Evolutionary conservation across 2,329 filamentous ascomycete genomes (phyloP).

Genomic region (Colletotrichum filicis): DNA sequence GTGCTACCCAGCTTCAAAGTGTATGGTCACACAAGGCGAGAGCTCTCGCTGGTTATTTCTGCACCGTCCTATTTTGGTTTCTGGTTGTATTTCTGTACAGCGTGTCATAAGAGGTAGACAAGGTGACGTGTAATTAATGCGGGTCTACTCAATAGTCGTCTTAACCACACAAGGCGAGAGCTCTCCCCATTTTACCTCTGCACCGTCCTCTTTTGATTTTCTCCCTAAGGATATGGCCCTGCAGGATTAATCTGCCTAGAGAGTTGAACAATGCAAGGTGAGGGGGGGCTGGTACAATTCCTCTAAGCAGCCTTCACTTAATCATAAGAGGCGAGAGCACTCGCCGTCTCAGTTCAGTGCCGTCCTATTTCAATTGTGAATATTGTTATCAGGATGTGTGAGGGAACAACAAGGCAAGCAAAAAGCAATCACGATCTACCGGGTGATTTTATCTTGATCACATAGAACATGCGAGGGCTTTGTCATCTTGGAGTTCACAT

Average conservation of each 20-base stretch:
- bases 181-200: background rate
- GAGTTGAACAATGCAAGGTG: too few species aligned
- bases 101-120: background rate
- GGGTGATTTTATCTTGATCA: too few species aligned
- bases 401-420: too few species aligned
- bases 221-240: background rate
- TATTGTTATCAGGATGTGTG: too few species aligned
- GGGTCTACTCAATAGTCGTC: too few species aligned
- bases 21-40: background rate
- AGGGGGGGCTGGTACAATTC: too few species aligned
- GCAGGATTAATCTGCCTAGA: background rate
- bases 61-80: background rate
- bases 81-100: background rate
- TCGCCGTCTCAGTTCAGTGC: too few species aligned
- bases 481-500: too few species aligned
- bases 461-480: too few species aligned
- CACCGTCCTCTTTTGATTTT: background rate
- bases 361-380: too few species aligned
- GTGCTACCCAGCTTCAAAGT: background rate
- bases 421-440: too few species aligned
- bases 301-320: background rate
- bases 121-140: too few species aligned
- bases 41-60: background rate
- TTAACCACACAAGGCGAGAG: background rate
- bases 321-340: background rate